Conservation (phyloP, 164 flowering plant genomes). For the Vitis rupestris region DNA sequence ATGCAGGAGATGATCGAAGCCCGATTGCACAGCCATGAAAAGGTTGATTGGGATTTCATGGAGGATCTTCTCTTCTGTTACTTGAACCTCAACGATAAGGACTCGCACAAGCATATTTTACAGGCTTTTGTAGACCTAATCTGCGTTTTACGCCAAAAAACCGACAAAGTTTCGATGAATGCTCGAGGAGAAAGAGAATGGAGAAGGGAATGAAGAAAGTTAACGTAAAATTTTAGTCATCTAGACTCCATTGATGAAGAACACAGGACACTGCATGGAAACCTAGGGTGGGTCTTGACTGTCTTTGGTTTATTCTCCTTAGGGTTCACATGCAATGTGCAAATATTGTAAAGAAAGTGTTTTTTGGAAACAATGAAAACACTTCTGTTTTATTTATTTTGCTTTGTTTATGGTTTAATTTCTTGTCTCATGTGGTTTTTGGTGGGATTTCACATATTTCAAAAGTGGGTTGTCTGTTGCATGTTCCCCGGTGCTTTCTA, state of each 20-base stretch:
- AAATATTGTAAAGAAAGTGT: not conserved
- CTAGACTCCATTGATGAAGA: not conserved
- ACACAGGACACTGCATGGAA: not conserved
- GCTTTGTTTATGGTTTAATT: not conserved
- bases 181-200: constrained; percentile 20
- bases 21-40: constrained; percentile 8
- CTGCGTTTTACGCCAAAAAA: constrained; percentile 33
- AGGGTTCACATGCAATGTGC: constrained; percentile 6
- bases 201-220: not conserved
- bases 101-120: constrained; percentile 54
- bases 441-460: constrained; percentile 3
- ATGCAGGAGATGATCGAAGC: constrained; percentile 77
- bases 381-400: too few relatives aligned
- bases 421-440: not conserved
- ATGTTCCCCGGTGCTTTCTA: constrained; percentile 8
- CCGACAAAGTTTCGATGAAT: constrained; percentile 14
- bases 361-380: not conserved
- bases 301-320: not conserved
- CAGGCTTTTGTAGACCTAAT: constrained; percentile 69
- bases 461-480: constrained; percentile 7
- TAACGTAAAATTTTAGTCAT: constrained; percentile 5
- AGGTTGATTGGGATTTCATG: constrained; percentile 80
- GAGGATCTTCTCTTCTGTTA: constrained; percentile 77
- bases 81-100: constrained; percentile 68
- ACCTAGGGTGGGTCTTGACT: not conserved